Conservation (phyloP, 2,329 filamentous ascomycete species). For the Paraphoma sp. region DNA sequence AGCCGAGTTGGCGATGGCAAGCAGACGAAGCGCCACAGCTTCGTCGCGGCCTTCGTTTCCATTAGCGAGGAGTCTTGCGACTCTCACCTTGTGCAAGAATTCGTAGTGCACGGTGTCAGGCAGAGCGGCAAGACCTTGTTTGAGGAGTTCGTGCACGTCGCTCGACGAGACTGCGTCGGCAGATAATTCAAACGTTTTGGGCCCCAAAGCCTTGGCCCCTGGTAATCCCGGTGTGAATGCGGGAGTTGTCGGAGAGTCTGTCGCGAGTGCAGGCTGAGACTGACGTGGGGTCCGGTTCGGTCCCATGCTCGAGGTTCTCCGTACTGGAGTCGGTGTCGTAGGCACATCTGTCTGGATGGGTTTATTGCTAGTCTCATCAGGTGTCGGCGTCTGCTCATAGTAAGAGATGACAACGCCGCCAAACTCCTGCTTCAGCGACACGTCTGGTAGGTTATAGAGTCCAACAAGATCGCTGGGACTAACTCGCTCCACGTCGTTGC, state of each 20-base stretch:
- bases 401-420: constrained; percentile 81
- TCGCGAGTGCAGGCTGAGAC: constrained; percentile 49
- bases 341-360: constrained; percentile 55
- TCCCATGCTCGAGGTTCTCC: constrained; percentile 65
- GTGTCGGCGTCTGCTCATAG: constrained; percentile 61
- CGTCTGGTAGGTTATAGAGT: constrained; percentile 61
- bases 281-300: constrained; percentile 60
- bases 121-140: constrained; percentile 61
- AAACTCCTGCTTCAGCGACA: constrained; percentile 74
- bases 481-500: constrained; percentile 42
- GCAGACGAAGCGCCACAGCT: constrained; percentile 78
- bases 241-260: constrained; percentile 60
- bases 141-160: constrained; percentile 52
- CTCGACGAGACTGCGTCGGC: constrained; percentile 52
- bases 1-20: constrained; percentile 89
- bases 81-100: constrained; percentile 79
- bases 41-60: constrained; percentile 73
- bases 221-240: constrained; percentile 45
- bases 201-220: constrained; percentile 33
- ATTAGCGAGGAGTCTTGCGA: constrained; percentile 78
- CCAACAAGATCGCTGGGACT: constrained; percentile 72
- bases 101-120: constrained; percentile 81
- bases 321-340: constrained; percentile 76
- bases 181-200: constrained; percentile 66
- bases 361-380: constrained; percentile 30